These are phyloP conservation scores for Cerioporus squamosus DNA, from an alignment of 1,284 basidiomycete species.

Conservation along the genomic window DNA sequence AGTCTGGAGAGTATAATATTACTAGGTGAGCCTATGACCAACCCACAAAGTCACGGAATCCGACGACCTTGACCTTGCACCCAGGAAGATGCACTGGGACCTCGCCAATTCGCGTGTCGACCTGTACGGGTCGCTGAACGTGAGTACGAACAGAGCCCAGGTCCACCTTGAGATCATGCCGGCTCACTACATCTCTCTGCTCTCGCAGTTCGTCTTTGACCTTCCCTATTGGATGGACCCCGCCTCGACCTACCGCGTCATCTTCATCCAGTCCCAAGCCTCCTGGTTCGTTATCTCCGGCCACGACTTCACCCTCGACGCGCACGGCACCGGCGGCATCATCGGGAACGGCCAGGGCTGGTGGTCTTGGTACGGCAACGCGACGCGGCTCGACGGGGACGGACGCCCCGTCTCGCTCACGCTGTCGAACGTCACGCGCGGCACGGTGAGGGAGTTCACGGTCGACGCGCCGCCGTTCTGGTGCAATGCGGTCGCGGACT, in stretches of 20 bases:
- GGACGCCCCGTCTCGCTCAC: slow-evolving; percentile 67
- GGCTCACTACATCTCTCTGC: not conserved
- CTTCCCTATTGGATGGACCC: slow-evolving; percentile 65
- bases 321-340: slow-evolving; percentile 62
- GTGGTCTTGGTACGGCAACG: slow-evolving; percentile 52
- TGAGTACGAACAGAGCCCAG: not conserved
- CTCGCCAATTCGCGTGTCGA: slow-evolving; percentile 55
- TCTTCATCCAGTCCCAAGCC: slow-evolving; percentile 68
- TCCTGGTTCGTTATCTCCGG: slow-evolving; percentile 71
- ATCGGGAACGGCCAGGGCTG: slow-evolving; percentile 65
- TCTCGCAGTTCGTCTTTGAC: slow-evolving; percentile 58
- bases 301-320: slow-evolving; percentile 61
- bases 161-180: too few relatives aligned
- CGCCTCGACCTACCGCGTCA: slow-evolving; percentile 60
- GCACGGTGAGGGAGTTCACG: slow-evolving; percentile 52
- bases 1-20: slow-evolving; percentile 53
- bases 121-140: slow-evolving; percentile 56
- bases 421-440: slow-evolving; percentile 52
- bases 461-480: slow-evolving; percentile 69
- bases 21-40: slow-evolving; percentile 42
- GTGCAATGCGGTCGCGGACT: slow-evolving; percentile 63
- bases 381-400: slow-evolving; percentile 55
- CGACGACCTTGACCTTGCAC: not conserved
- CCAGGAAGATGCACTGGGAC: slow-evolving; percentile 65
- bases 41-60: not conserved